A percentile compares a stretch with the other conserved stretches of the same genome.
Evolutionary conservation across 768 basidiomycete species (phyloP).

Genomic region (Podaxis sp.): DNA sequence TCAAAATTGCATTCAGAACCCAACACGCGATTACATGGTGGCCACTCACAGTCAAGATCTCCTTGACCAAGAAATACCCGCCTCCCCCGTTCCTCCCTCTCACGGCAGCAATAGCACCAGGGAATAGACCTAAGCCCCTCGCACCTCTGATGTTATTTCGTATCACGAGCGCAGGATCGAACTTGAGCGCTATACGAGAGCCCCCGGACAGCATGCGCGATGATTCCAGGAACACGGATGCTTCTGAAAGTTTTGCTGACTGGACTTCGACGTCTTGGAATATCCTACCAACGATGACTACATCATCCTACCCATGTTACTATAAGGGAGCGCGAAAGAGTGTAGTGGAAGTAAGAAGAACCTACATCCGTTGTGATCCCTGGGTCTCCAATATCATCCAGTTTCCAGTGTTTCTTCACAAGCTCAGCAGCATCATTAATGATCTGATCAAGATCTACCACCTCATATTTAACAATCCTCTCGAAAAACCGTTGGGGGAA

Average conservation of each 20-base stretch:
- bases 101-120: conserved; percentile 83
- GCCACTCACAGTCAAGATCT: conserved; percentile 72
- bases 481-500: neutral
- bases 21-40: neutral
- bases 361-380: conserved; percentile 43
- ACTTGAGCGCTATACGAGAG: conserved; percentile 68
- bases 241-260: conserved; percentile 71
- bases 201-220: conserved; percentile 74
- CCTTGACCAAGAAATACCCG: conserved; percentile 80
- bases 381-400: conserved; percentile 80
- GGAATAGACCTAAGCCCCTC: conserved; percentile 75
- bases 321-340: conserved; percentile 6
- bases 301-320: conserved; percentile 48
- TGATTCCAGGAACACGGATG: conserved; percentile 76
- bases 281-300: conserved; percentile 73
- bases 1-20: neutral
- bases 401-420: conserved; percentile 65
- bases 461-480: conserved; percentile 7
- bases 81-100: conserved; percentile 92
- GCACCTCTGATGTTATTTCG: conserved; percentile 62
- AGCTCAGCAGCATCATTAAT: conserved; percentile 86
- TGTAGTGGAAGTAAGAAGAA: conserved; percentile 9
- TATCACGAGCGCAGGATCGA: conserved; percentile 65
- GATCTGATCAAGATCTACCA: conserved; percentile 73
- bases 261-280: conserved; percentile 64